Evolutionary conservation across 441 rosid genomes (phyloP).

Genomic region (Biscutella laevigata): DNA sequence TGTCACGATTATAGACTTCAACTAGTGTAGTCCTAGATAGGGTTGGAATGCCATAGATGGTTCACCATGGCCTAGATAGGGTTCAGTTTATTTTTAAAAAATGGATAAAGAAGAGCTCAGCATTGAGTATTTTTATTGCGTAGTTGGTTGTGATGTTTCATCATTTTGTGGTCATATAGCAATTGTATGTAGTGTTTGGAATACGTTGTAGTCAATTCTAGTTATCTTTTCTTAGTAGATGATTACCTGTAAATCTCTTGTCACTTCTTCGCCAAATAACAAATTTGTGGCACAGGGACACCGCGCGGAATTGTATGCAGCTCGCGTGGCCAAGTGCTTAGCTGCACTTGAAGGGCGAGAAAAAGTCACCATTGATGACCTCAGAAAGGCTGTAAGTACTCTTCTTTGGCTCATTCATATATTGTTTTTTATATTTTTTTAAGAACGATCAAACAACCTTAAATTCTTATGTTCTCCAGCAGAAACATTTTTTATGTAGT

Average conservation of each 20-base stretch:
- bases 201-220: not conserved
- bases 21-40: not conserved
- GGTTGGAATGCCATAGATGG: not conserved
- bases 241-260: not conserved
- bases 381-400: constrained; percentile 87
- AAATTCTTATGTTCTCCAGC: not conserved
- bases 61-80: not conserved
- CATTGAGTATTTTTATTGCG: not conserved
- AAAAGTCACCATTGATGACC: constrained; percentile 88
- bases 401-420: constrained; percentile 19
- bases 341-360: constrained; percentile 96
- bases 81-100: not conserved
- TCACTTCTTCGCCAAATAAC: not conserved
- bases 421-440: not conserved
- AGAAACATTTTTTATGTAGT: not conserved
- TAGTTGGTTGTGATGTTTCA: constrained; percentile 6
- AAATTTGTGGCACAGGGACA: constrained; percentile 64
- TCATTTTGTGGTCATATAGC: constrained; percentile 5
- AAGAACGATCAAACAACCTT: not conserved
- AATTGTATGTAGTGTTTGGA: not conserved
- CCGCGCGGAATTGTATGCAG: constrained; percentile 93
- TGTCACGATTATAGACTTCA: constrained; percentile 2
- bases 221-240: not conserved
- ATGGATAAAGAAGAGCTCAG: not conserved
- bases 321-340: constrained; percentile 92